phyloP scores from a whole-genome alignment of 345 rosid species.

The Eucalyptus leucophloia region DNA sequence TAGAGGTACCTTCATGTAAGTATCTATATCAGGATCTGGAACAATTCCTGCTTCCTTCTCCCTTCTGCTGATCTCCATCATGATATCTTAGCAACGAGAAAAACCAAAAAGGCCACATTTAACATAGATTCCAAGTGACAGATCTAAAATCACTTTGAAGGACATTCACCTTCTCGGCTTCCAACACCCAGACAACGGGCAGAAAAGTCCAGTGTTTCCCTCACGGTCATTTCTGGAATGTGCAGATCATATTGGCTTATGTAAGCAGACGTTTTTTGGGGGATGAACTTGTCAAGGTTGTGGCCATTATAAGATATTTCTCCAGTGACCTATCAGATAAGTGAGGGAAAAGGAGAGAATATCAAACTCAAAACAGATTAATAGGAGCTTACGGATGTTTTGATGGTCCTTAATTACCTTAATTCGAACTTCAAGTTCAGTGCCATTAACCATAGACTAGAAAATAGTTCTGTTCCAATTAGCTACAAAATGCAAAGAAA shows the following conservation, averaged over 20 bases:
- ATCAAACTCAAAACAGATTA: neutral
- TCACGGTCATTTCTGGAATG: slow-evolving; percentile 9
- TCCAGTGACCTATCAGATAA: slow-evolving; percentile 22
- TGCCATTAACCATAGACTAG: neutral
- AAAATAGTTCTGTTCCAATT: neutral
- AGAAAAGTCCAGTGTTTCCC: slow-evolving; percentile 10
- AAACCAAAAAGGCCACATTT: neutral
- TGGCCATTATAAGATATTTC: slow-evolving; percentile 2
- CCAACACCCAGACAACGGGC: slow-evolving; percentile 13
- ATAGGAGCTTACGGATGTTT: neutral
- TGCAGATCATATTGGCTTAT: slow-evolving; percentile 9
- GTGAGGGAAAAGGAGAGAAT: neutral
- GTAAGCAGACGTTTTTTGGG: slow-evolving; percentile 5
- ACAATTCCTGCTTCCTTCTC: slow-evolving; percentile 33
- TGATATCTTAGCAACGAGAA: slow-evolving; percentile 3
- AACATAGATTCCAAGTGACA: neutral
- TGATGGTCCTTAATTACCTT: neutral
- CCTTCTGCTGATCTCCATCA: slow-evolving; percentile 29
- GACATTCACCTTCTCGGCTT: slow-evolving; percentile 16
- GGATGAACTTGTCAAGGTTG: neutral
- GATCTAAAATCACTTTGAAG: neutral
- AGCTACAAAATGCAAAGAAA: neutral
- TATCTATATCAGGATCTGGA: slow-evolving; percentile 31
- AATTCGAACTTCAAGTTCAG: neutral
- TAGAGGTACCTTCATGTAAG: slow-evolving; percentile 32